Conservation (phyloP, 768 basidiomycete species). For the Phylloporus rhodoxanthus region DNA sequence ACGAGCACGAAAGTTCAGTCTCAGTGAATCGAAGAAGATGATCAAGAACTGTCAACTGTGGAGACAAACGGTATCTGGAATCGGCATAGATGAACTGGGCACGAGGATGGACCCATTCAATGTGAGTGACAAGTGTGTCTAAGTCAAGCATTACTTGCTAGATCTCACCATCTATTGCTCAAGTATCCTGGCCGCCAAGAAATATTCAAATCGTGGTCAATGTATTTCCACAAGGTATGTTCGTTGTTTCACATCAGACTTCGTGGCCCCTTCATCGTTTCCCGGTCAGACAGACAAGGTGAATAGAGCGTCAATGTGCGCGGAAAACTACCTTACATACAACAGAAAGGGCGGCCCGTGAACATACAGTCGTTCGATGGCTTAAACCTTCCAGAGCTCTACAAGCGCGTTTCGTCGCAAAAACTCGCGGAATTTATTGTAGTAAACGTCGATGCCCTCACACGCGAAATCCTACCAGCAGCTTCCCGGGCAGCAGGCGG, state of each 20-base stretch:
- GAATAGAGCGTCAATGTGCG: constrained; percentile 1
- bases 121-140: constrained; percentile 41
- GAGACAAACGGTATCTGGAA: constrained; percentile 57
- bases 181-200: constrained; percentile 67
- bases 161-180: neutral
- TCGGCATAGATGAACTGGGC: constrained; percentile 64
- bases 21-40: constrained; percentile 59
- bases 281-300: constrained; percentile 61
- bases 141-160: neutral
- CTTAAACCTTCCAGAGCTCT: constrained; percentile 52
- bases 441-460: constrained; percentile 59
- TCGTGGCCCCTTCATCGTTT: neutral
- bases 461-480: constrained; percentile 63
- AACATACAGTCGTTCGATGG: constrained; percentile 62
- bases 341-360: constrained; percentile 63
- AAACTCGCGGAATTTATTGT: constrained; percentile 58
- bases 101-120: constrained; percentile 61
- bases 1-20: constrained; percentile 62
- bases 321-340: neutral
- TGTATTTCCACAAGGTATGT: constrained; percentile 71
- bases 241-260: neutral
- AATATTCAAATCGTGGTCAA: constrained; percentile 71
- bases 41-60: constrained; percentile 61
- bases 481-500: constrained; percentile 50
- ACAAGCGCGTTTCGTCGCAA: constrained; percentile 53